Percentiles rank a stretch among this genome's conserved stretches.
These are phyloP conservation scores for Circinella umbellata DNA, from an alignment of 371 early-diverging fungal genomes.

Conservation along the genomic window DNA sequence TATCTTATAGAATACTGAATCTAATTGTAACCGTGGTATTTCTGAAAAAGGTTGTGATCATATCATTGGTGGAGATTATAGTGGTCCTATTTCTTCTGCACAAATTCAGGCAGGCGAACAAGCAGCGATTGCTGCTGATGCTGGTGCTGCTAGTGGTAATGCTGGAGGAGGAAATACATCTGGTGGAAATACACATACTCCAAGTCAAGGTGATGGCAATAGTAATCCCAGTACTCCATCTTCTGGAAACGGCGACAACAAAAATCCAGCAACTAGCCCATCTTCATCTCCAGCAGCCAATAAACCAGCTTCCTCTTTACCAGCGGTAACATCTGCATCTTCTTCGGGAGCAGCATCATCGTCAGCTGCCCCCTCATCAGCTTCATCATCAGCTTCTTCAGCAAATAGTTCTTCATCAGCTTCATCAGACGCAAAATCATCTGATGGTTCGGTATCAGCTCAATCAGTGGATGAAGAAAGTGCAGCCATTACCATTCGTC, in stretches of 20 bases:
- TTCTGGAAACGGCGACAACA: background rate
- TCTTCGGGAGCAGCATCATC: slow-evolving; percentile 1
- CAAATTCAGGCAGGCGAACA: slow-evolving; percentile 4
- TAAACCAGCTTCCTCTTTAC: slow-evolving; percentile 1
- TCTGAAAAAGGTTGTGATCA: slow-evolving; percentile 57
- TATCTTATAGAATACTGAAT: slow-evolving; percentile 31
- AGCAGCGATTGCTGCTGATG: background rate
- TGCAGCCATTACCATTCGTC: background rate
- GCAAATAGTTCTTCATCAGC: slow-evolving; percentile 1
- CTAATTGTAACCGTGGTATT: slow-evolving; percentile 52
- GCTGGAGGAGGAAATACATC: background rate
- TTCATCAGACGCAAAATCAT: background rate
- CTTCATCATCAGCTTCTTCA: slow-evolving; percentile 6
- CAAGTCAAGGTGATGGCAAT: background rate
- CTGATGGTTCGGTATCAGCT: slow-evolving; percentile 13
- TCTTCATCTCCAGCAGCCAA: background rate
- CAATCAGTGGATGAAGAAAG: slow-evolving; percentile 13
- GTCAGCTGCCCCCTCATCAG: background rate
- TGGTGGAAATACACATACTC: background rate
- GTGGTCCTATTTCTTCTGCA: slow-evolving; percentile 34
- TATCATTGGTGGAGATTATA: slow-evolving; percentile 60
- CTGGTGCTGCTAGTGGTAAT: slow-evolving; percentile 9
- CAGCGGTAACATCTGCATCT: slow-evolving; percentile 1
- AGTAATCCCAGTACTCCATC: slow-evolving; percentile 9
- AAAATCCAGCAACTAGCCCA: background rate